Conservation (phyloP, 2,329 filamentous ascomycete species). For the Ilyonectria robusta region DNA sequence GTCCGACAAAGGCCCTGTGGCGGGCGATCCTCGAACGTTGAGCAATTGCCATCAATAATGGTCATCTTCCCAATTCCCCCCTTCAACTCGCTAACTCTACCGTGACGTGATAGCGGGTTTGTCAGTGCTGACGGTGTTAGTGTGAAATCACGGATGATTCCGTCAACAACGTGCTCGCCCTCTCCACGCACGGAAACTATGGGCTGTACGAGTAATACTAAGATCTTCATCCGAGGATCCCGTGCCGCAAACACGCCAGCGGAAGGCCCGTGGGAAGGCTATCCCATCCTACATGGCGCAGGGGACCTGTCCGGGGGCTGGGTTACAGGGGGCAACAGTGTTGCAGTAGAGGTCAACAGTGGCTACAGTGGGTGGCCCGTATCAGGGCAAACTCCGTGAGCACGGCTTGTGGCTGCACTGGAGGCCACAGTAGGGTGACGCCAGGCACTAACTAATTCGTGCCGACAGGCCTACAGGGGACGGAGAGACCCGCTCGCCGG, state of each 20-base stretch:
- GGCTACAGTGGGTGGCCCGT: not conserved
- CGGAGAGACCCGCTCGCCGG: not conserved
- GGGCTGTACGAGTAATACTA: not conserved
- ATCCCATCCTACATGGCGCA: not conserved
- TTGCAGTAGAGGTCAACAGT: not conserved
- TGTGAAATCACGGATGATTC: not conserved
- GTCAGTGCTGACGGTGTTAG: not conserved
- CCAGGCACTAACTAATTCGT: not conserved
- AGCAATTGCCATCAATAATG: not conserved
- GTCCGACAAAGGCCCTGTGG: not conserved
- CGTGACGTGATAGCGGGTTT: not conserved
- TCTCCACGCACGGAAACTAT: not conserved
- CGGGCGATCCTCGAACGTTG: not conserved
- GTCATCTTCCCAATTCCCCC: not conserved
- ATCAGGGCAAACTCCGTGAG: not conserved
- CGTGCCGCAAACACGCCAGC: conserved; percentile 1
- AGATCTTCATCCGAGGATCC: conserved; percentile 7
- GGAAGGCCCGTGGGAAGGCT: conserved; percentile 8
- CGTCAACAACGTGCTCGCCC: not conserved
- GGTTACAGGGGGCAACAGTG: not conserved
- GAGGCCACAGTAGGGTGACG: not conserved
- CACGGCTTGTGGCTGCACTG: not conserved
- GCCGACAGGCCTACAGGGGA: not conserved
- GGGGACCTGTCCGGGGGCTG: not conserved
- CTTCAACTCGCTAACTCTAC: not conserved